Percentiles rank a stretch among this genome's conserved stretches.
Conservation (phyloP, 202 grass and related monocot species). For the Musa balbisiana region DNA sequence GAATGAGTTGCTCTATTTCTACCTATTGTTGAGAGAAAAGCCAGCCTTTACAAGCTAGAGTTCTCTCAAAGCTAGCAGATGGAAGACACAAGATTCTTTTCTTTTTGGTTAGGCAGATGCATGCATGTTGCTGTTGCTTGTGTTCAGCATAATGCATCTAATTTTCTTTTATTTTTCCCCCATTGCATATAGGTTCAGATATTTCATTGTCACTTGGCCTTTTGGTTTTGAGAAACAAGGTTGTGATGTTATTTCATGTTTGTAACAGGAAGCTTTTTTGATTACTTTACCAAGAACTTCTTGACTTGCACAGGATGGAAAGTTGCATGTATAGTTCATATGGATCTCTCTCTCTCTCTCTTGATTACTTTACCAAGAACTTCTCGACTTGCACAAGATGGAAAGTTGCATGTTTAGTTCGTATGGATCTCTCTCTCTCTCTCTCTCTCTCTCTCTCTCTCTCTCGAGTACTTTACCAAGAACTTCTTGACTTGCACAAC, state of each 20-base stretch:
- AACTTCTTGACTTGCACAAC: too few relatives aligned
- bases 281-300: too few relatives aligned
- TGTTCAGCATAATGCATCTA: not conserved
- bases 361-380: too few relatives aligned
- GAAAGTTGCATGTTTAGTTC: too few relatives aligned
- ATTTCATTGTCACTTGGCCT: not conserved
- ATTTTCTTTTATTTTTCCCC: not conserved
- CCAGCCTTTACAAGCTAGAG: conserved; percentile 27
- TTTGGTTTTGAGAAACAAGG: not conserved
- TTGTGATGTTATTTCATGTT: not conserved
- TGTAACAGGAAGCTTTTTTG: too few relatives aligned
- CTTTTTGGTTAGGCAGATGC: not conserved
- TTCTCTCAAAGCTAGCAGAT: not conserved
- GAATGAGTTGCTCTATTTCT: conserved; percentile 70
- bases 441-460: too few relatives aligned
- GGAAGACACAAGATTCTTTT: not conserved
- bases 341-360: too few relatives aligned
- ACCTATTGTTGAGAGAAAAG: conserved; percentile 39
- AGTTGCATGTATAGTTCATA: too few relatives aligned
- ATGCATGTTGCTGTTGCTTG: not conserved
- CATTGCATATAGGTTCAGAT: not conserved
- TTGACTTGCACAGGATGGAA: too few relatives aligned
- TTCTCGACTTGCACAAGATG: too few relatives aligned
- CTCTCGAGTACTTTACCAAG: too few relatives aligned
- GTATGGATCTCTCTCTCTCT: too few relatives aligned